A percentile compares a stretch with the other conserved stretches of the same genome.
phyloP scores from a whole-genome alignment of 1,139 yeast genomes.

The Taphrina communis region DNA sequence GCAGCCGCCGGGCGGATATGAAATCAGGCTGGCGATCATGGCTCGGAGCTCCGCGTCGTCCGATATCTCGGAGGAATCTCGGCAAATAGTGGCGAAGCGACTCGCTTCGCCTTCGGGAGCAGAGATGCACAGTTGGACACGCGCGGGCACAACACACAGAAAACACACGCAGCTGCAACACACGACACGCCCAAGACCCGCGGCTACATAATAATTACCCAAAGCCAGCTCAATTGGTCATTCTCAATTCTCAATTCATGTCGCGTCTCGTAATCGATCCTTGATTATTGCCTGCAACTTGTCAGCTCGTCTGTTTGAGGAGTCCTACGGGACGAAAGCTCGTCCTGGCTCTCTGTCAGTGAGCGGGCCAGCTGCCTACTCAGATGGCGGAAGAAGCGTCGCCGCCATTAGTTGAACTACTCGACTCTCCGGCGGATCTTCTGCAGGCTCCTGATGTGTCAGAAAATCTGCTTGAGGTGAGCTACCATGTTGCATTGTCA shows the following conservation, averaged over 20 bases:
- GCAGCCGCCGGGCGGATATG: constrained; percentile 1
- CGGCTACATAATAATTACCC: constrained; percentile 4
- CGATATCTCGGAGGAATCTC: not conserved
- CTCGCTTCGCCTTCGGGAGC: not conserved
- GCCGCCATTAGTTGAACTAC: constrained; percentile 32
- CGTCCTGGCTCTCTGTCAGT: not conserved
- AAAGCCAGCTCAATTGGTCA: not conserved
- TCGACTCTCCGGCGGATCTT: constrained; percentile 31
- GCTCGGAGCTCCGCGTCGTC: not conserved
- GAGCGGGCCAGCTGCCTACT: constrained; percentile 3
- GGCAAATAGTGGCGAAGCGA: not conserved
- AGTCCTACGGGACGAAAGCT: not conserved
- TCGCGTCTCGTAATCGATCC: constrained; percentile 7
- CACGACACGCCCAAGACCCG: constrained; percentile 12
- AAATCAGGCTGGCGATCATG: not conserved
- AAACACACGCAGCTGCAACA: not conserved
- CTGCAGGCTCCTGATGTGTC: constrained; percentile 33
- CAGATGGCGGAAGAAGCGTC: constrained; percentile 11
- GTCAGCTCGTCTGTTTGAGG: not conserved
- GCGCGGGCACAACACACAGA: not conserved
- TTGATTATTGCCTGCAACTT: not conserved
- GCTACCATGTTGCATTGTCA: not conserved
- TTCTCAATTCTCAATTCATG: no score
- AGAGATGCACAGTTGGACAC: no score
- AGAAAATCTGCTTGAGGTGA: constrained; percentile 15